Percentiles rank a stretch among this genome's conserved stretches.
These are phyloP conservation scores for Hypholoma sublateritium DNA, from an alignment of 768 basidiomycete genomes.

Conservation along the genomic window DNA sequence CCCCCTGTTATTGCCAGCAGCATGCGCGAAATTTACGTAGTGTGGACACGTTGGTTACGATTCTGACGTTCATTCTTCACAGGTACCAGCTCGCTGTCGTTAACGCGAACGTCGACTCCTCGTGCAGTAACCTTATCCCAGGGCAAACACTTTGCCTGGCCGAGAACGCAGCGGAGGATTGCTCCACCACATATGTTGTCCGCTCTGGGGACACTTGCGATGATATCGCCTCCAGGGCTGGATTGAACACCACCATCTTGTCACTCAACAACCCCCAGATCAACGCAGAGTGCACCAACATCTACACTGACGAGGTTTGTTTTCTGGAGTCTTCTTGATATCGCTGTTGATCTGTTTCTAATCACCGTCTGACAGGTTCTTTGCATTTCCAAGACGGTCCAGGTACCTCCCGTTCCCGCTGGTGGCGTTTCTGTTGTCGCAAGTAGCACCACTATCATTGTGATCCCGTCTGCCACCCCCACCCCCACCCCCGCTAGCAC, in stretches of 20 bases:
- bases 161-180: conserved; percentile 53
- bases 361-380: conserved; percentile 19
- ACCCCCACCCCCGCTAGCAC: conserved; percentile 2
- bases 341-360: background rate
- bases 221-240: conserved; percentile 36
- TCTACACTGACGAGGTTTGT: conserved; percentile 59
- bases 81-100: conserved; percentile 57
- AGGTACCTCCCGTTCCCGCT: conserved; percentile 24
- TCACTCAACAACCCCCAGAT: conserved; percentile 67
- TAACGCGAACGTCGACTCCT: conserved; percentile 53
- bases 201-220: conserved; percentile 50
- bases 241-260: conserved; percentile 46
- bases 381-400: conserved; percentile 22
- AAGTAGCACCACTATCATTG: conserved; percentile 13
- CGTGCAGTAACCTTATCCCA: conserved; percentile 55
- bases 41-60: background rate
- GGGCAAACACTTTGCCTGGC: conserved; percentile 53
- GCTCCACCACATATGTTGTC: conserved; percentile 48
- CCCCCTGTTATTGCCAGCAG: background rate
- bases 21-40: background rate
- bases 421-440: conserved; percentile 16
- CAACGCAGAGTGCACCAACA: conserved; percentile 48
- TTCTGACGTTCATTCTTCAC: background rate
- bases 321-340: background rate
- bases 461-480: conserved; percentile 4